Percentiles rank a stretch among this genome's conserved stretches.
phyloP scores from a whole-genome alignment of 2,329 filamentous ascomycete species.

The Cladosporium sp. region DNA sequence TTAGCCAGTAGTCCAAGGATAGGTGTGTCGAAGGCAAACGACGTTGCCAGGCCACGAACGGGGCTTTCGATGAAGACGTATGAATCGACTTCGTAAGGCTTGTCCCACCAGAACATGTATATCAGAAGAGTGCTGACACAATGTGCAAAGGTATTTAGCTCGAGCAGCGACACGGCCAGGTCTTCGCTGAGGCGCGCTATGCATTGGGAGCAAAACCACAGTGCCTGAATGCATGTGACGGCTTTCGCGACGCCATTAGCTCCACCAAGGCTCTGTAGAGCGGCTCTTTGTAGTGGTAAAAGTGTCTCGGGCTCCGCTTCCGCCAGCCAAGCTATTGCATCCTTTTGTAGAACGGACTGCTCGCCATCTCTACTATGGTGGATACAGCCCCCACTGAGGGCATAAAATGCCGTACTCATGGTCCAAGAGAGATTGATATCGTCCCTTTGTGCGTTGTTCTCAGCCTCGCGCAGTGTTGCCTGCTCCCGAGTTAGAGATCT shows the following conservation, averaged over 20 bases:
- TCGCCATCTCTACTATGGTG: not conserved
- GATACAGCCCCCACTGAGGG: not conserved
- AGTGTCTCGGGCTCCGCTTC: not conserved
- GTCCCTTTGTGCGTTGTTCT: no score
- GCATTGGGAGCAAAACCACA: constrained; percentile 23
- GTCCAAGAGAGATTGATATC: not conserved
- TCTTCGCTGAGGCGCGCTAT: constrained; percentile 16
- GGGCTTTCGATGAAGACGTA: not conserved
- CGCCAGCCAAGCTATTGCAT: not conserved
- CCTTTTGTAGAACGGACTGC: not conserved
- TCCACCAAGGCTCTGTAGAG: constrained; percentile 14
- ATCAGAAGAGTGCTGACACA: constrained; percentile 20
- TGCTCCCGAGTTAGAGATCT: no score
- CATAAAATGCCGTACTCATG: not conserved
- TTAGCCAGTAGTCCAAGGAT: no score
- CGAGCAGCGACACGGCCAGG: constrained; percentile 19
- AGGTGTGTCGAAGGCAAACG: no score
- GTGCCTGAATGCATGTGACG: constrained; percentile 17
- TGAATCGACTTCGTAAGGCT: constrained; percentile 20
- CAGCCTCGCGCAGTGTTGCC: no score
- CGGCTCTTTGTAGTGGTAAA: not conserved
- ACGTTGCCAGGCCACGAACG: no score
- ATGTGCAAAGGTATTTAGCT: constrained; percentile 23
- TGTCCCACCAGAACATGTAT: constrained; percentile 23
- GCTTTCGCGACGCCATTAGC: constrained; percentile 17